These are phyloP conservation scores for Starmerella ratchasimensis DNA, from an alignment of 805 yeast genomes.

Conservation along the genomic window DNA sequence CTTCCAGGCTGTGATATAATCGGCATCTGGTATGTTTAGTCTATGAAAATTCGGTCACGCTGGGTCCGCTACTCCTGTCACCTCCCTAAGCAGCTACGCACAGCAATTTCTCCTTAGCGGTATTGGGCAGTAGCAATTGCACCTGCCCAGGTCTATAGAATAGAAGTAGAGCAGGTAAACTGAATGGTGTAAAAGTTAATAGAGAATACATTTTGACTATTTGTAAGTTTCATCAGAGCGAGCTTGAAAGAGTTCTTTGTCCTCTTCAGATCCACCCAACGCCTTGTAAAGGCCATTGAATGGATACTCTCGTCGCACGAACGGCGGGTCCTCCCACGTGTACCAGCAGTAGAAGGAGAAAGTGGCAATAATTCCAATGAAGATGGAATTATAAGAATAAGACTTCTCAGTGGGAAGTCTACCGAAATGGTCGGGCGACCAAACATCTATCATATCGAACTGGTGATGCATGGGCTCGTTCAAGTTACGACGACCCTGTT, in stretches of 20 bases:
- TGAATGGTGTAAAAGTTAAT: no score
- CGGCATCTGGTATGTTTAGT: neutral
- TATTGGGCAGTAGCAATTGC: neutral
- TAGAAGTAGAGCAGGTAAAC: no score
- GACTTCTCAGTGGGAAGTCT: slow-evolving; percentile 49
- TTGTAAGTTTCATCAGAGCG: slow-evolving; percentile 25
- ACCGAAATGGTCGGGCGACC: slow-evolving; percentile 72
- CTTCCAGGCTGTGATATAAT: slow-evolving; percentile 55
- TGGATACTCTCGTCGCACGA: slow-evolving; percentile 64
- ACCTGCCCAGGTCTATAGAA: no score
- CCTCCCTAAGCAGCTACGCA: neutral
- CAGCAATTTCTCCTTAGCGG: neutral
- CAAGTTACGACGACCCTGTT: slow-evolving; percentile 64
- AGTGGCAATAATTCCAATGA: slow-evolving; percentile 32
- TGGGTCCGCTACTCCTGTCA: neutral
- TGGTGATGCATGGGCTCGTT: slow-evolving; percentile 58
- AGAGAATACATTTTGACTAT: neutral
- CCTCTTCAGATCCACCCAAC: slow-evolving; percentile 42
- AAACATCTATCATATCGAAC: slow-evolving; percentile 63
- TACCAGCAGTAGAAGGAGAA: slow-evolving; percentile 25
- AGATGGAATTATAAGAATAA: slow-evolving; percentile 41
- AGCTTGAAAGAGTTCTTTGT: slow-evolving; percentile 24
- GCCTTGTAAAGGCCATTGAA: slow-evolving; percentile 61
- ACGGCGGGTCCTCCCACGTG: slow-evolving; percentile 46
- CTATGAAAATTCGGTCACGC: neutral